phyloP scores from a whole-genome alignment of 2,329 filamentous ascomycete species.

The Calonectria pseudoturangicola region DNA sequence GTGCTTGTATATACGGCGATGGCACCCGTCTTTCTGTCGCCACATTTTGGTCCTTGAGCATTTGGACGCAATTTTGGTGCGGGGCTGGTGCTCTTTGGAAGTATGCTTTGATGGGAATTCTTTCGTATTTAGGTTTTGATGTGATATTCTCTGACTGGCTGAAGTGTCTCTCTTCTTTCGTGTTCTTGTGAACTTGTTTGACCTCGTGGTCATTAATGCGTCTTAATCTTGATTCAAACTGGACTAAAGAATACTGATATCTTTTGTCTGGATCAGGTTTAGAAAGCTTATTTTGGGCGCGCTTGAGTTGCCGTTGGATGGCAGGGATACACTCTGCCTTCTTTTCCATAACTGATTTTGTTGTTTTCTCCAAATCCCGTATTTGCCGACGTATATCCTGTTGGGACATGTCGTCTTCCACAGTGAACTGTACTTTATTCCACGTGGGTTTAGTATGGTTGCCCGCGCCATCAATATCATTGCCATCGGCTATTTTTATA shows the following conservation, averaged over 20 bases:
- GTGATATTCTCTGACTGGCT: background rate
- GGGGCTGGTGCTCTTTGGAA: background rate
- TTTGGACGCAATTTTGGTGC: background rate
- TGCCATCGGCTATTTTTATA: background rate
- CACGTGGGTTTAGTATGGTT: background rate
- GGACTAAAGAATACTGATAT: background rate
- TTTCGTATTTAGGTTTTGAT: background rate
- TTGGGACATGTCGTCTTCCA: background rate
- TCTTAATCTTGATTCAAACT: background rate
- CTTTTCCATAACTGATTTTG: background rate
- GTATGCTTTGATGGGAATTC: background rate
- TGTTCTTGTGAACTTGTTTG: background rate
- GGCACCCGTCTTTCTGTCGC: no score
- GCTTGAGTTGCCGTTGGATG: background rate
- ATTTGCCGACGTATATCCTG: background rate
- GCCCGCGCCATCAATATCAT: background rate
- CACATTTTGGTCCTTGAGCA: background rate
- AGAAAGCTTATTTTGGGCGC: background rate
- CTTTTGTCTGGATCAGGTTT: background rate
- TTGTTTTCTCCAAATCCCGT: background rate
- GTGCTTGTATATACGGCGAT: no score
- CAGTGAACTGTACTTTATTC: background rate
- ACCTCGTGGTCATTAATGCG: background rate
- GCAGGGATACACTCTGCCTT: background rate
- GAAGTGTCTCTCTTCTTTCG: background rate